Percentiles rank a stretch among this genome's conserved stretches.
Conservation (phyloP, 805 yeast species). For the Wickerhamiella spandovensis region DNA sequence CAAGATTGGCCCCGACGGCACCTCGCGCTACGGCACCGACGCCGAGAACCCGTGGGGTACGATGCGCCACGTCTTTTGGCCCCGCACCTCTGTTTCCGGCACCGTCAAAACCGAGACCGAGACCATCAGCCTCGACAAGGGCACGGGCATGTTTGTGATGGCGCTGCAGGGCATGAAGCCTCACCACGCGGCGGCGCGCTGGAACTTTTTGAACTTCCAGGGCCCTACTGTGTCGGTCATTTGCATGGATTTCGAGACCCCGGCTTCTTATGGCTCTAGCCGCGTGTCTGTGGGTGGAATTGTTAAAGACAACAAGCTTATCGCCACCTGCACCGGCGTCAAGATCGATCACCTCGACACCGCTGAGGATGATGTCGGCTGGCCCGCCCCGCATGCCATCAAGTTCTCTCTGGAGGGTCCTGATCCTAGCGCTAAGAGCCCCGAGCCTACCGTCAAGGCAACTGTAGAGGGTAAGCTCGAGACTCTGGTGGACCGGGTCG, state of each 20-base stretch:
- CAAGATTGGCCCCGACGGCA: slow-evolving; percentile 81
- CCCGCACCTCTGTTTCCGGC: slow-evolving; percentile 66
- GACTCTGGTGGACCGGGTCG: slow-evolving; percentile 73
- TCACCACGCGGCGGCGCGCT: slow-evolving; percentile 92
- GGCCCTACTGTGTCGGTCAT: slow-evolving; percentile 61
- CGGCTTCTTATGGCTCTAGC: slow-evolving; percentile 73
- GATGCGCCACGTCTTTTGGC: slow-evolving; percentile 96
- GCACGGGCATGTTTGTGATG: slow-evolving; percentile 72
- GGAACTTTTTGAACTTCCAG: slow-evolving; percentile 91
- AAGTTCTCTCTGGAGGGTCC: slow-evolving; percentile 44
- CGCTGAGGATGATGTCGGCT: slow-evolving; percentile 54
- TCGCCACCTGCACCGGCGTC: slow-evolving; percentile 56
- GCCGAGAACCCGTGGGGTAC: slow-evolving; percentile 84
- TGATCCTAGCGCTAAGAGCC: slow-evolving; percentile 30
- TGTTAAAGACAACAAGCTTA: slow-evolving; percentile 47
- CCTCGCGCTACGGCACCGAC: slow-evolving; percentile 77
- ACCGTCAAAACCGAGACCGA: slow-evolving; percentile 35
- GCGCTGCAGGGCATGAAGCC: slow-evolving; percentile 99
- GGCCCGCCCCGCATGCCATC: slow-evolving; percentile 73
- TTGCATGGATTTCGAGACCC: slow-evolving; percentile 92
- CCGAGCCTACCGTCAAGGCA: slow-evolving; percentile 28
- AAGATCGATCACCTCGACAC: slow-evolving; percentile 38
- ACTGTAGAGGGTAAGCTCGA: slow-evolving; percentile 45
- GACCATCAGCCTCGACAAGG: slow-evolving; percentile 25
- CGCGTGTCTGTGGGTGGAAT: slow-evolving; percentile 70